Base-by-base conservation (phyloP, 805 yeast genomes). In the Schizosaccharomyces cryophilus region DNA sequence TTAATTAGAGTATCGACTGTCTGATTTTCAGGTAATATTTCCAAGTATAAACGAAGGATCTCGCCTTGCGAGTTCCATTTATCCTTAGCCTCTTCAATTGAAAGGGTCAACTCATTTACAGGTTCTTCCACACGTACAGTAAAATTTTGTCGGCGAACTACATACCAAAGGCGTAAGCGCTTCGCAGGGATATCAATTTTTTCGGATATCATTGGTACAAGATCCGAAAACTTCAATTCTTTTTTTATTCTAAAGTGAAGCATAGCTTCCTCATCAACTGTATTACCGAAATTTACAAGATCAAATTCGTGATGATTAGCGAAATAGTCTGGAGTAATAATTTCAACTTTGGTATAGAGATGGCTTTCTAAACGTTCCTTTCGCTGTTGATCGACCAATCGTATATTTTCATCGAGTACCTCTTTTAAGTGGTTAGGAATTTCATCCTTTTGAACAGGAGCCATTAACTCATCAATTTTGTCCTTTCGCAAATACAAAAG, bases 401-500 rank as follows among this genome's bases (percentile, higher is more conserved):
- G 73, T 66, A 89, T 96, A 59, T 72, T 73, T 59, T 78, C 73
- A 59, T 79, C 77, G 21, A 93, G 78, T 63, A 81, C 83, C 21
- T 75, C 72, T 0, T 85, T 79, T 26, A 93, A 80, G 67, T 85
- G 85, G 0, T 69, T 65, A 1, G 97, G 96, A 7, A 80, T 77
- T 58, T 77, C 82, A 2, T 71, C 77, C 24, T 78, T 80, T 1
- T 72, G 66, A 3, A 77, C 79, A 0, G 79, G 81, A 13, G 80
- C 81, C 62, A 93, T 74, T 15, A 90, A 75, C 15, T 76, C 77
- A 1, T 74, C 75, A 45, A 80, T 70, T 48, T 78, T 78, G 2
- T 78, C 73, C 67, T 85, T 81, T 61, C 95, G 78, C 64, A 89
- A 78, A 69, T 93, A 93, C 1, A 93, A 97, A 72, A 93, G 78